Conservation (phyloP, 805 yeast species). For the Candida pseudofarinosa region DNA sequence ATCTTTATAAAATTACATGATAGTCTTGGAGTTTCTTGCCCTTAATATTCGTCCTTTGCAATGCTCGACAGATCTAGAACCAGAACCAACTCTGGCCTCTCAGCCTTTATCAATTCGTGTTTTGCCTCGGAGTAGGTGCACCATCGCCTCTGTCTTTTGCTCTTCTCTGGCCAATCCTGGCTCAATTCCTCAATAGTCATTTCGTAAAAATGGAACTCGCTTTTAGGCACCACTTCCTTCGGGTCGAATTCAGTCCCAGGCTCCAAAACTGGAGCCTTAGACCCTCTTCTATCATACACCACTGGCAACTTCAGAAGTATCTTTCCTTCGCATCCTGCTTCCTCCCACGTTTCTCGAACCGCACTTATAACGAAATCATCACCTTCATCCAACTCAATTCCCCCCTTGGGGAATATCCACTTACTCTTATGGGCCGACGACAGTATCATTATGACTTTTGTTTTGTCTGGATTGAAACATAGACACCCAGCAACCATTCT, state of each 20-base stretch:
- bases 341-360: constrained; percentile 94
- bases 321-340: constrained; percentile 81
- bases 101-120: constrained; percentile 50
- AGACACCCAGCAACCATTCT: constrained; percentile 93
- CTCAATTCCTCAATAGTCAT: constrained; percentile 56
- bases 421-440: constrained; percentile 63
- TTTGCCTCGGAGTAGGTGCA: constrained; percentile 64
- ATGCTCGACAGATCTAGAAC: constrained; percentile 60
- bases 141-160: constrained; percentile 68
- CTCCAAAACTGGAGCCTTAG: constrained; percentile 33
- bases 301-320: constrained; percentile 55
- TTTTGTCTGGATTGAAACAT: constrained; percentile 53
- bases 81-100: constrained; percentile 62
- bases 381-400: constrained; percentile 81
- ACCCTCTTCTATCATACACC: constrained; percentile 53
- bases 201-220: constrained; percentile 89
- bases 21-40: neutral
- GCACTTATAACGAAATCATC: constrained; percentile 53
- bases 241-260: constrained; percentile 31
- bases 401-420: constrained; percentile 96
- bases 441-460: constrained; percentile 71
- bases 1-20: neutral
- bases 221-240: constrained; percentile 51
- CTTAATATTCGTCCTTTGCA: constrained; percentile 24
- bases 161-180: constrained; percentile 72